Base-by-base conservation (phyloP, 2,329 filamentous ascomycete species). In the Talaromyces verruculosus region DNA sequence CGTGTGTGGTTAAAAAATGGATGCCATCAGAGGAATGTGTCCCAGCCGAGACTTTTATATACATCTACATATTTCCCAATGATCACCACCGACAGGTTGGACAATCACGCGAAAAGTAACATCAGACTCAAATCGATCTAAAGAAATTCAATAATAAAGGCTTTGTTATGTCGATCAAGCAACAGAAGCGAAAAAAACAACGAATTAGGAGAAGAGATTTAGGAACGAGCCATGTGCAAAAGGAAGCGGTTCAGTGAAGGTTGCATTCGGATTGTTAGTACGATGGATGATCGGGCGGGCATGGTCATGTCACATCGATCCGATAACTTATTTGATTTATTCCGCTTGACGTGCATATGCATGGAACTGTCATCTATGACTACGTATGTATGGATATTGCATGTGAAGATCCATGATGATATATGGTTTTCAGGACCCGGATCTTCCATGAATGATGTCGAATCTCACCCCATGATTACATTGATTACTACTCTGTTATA, bases 31-130 rank as follows among this genome's bases (percentile, higher is more conserved):
- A 37, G 30, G 30, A 57, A 37, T 57, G 51, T 37, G n/a, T 10
- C n/a, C n/a, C 8, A 33, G n/a, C 51, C 33, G 33, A 37, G 33
- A n/a, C 33, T 57, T 33, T 25, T 47, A 47, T 61, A 47, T 28
- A 49, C 17, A 8, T n/a, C n/a, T 39, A 33, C 15, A 33, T 53
- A 53, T n/a, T 33, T 51, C 19, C 15, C n/a, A 53, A 1, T 5
- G 33, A 57, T 30, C 51, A 57, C 4, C 53, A 19, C 11, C n/a
- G n/a, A n/a, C n/a, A n/a, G n/a, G n/a, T n/a, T n/a, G 5, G 17
- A 22, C 8, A 53, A 57, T 37, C 58, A 35, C 41, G 41, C 39
- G 17, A 61, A 61, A 57, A 19, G n/a, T 53, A 57, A 57, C 30
- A 57, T 57, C 33, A 8, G 10, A 57, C 5, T 37, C 10, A 11